A percentile compares a stretch with the other conserved stretches of the same genome.
These are phyloP conservation scores for Viola odorata DNA, from an alignment of 345 rosid species.

Conservation along the genomic window DNA sequence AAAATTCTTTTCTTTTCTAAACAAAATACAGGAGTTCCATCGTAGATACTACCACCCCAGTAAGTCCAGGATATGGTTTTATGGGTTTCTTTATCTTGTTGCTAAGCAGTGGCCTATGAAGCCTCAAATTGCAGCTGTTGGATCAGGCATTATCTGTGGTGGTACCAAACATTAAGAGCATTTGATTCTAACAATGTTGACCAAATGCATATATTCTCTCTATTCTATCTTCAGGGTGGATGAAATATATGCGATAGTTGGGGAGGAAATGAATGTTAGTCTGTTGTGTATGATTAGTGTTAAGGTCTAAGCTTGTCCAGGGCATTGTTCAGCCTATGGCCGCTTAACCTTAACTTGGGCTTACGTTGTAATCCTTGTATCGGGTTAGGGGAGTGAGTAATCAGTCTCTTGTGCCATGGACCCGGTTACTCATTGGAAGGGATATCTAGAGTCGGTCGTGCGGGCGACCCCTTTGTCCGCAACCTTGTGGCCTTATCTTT, in stretches of 20 bases:
- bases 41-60: conserved; percentile 50
- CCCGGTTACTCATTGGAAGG: too few relatives aligned
- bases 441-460: too few relatives aligned
- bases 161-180: conserved; percentile 1
- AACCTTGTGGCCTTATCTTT: too few relatives aligned
- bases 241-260: conserved; percentile 52
- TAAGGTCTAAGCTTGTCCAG: too few relatives aligned
- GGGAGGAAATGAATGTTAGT: conserved; percentile 59
- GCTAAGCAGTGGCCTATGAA: conserved; percentile 32
- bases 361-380: too few relatives aligned
- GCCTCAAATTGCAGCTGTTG: conserved; percentile 35
- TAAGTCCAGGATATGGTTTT: conserved; percentile 27
- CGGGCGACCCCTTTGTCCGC: too few relatives aligned
- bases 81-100: conserved; percentile 32
- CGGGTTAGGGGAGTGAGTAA: too few relatives aligned
- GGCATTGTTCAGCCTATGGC: too few relatives aligned
- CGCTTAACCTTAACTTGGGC: too few relatives aligned
- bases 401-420: too few relatives aligned
- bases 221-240: conserved; percentile 39
- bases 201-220: too few relatives aligned
- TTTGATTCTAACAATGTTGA: not conserved
- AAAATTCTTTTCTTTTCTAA: conserved; percentile 6
- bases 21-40: conserved; percentile 72
- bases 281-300: conserved; percentile 13
- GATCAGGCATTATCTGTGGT: conserved; percentile 23